Evolutionary conservation across 768 basidiomycete species (phyloP).

Genomic region (Grammothele lineata): DNA sequence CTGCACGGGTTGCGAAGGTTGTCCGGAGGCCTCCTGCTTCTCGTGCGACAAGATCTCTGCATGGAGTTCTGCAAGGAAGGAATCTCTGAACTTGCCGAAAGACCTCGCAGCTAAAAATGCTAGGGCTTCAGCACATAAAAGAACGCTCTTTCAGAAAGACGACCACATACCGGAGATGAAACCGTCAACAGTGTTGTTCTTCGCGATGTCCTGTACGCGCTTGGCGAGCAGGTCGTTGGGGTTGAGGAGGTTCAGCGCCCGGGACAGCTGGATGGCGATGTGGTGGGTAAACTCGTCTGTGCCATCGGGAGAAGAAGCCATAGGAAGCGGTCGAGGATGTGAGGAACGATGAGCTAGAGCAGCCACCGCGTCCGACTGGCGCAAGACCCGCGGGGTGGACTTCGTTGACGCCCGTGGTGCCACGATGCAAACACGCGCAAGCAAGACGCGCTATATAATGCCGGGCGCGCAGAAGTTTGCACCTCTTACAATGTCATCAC

Average conservation of each 20-base stretch:
- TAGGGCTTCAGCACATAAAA: not conserved
- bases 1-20: slow-evolving; percentile 48
- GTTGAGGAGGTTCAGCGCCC: slow-evolving; percentile 74
- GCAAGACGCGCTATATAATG: slow-evolving; percentile 3
- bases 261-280: slow-evolving; percentile 73
- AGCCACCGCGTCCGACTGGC: no score
- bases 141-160: not conserved
- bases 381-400: not conserved
- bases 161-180: slow-evolving; percentile 60
- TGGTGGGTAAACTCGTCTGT: slow-evolving; percentile 56
- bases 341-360: no score
- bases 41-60: slow-evolving; percentile 71
- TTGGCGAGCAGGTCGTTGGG: slow-evolving; percentile 81
- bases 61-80: slow-evolving; percentile 75
- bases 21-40: slow-evolving; percentile 56
- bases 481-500: slow-evolving; percentile 16
- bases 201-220: slow-evolving; percentile 77
- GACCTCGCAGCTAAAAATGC: slow-evolving; percentile 60
- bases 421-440: slow-evolving; percentile 12
- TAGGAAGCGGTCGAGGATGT: not conserved
- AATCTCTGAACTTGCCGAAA: slow-evolving; percentile 84
- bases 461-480: not conserved
- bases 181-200: slow-evolving; percentile 54
- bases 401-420: slow-evolving; percentile 1
- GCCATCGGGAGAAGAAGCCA: slow-evolving; percentile 10